phyloP scores from a whole-genome alignment of 768 basidiomycete genomes.

The Aureoboletus auriporus region DNA sequence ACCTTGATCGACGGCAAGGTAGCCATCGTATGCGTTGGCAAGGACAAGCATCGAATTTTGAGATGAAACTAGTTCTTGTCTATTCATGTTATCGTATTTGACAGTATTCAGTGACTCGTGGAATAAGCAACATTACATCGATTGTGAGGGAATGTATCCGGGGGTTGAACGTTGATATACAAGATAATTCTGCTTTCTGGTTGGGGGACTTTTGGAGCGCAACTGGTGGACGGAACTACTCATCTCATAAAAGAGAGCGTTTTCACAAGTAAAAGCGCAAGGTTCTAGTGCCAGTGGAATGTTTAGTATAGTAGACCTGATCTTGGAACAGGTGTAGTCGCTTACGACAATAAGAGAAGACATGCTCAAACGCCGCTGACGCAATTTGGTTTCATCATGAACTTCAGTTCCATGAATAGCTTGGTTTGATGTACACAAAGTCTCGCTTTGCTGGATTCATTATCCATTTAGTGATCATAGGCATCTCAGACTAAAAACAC shows the following conservation, averaged over 20 bases:
- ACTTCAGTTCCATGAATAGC: constrained; percentile 4
- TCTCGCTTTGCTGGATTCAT: constrained; percentile 9
- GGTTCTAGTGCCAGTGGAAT: constrained; percentile 14
- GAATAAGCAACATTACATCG: constrained; percentile 11
- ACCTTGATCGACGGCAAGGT: constrained; percentile 54
- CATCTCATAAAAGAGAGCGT: not conserved
- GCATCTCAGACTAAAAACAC: not conserved
- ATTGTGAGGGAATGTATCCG: not conserved
- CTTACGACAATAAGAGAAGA: constrained; percentile 22
- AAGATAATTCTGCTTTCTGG: not conserved
- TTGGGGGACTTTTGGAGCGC: too few species aligned
- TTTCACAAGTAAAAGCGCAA: constrained; percentile 12
- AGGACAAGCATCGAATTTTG: constrained; percentile 63
- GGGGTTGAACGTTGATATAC: not conserved
- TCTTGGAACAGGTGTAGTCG: not conserved
- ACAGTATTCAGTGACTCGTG: not conserved
- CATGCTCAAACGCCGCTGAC: constrained; percentile 12
- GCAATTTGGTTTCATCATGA: not conserved
- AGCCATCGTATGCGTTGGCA: constrained; percentile 69
- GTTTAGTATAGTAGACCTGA: not conserved
- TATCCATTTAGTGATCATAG: not conserved
- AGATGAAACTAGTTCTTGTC: not conserved
- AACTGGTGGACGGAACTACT: not conserved
- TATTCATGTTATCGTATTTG: not conserved
- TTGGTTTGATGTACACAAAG: not conserved